Evolutionary conservation across 2,329 filamentous ascomycete genomes (phyloP).

Genomic region (Phoma herbarum): DNA sequence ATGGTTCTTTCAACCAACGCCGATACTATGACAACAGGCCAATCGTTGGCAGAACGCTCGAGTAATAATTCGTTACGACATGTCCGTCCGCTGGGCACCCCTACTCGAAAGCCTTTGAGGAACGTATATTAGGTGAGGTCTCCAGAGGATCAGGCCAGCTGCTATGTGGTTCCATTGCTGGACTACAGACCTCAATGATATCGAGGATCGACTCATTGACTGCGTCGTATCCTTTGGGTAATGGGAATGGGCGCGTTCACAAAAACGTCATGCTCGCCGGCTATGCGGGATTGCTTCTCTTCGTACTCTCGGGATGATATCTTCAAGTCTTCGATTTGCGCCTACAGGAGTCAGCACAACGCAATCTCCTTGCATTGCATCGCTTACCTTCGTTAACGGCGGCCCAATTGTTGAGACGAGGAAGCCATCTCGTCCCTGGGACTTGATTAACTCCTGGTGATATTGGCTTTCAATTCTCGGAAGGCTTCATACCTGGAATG

Average conservation of each 20-base stretch:
- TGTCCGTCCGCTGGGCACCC: not conserved
- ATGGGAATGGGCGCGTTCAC: slow-evolving; percentile 53
- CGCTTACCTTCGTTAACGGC: slow-evolving; percentile 52
- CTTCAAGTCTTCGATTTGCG: slow-evolving; percentile 55
- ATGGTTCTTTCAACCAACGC: slow-evolving; percentile 6
- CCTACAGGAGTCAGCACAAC: slow-evolving; percentile 40
- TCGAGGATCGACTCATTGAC: slow-evolving; percentile 24
- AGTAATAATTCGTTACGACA: slow-evolving; percentile 3
- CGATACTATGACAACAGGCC: slow-evolving; percentile 7
- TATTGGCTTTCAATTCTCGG: too few relatives aligned
- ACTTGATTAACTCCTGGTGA: slow-evolving; percentile 25
- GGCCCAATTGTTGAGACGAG: slow-evolving; percentile 53
- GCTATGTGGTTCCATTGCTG: not conserved
- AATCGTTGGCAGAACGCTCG: not conserved
- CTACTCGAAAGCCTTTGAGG: not conserved
- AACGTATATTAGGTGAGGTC: not conserved
- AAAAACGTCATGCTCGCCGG: slow-evolving; percentile 47
- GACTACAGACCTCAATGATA: not conserved
- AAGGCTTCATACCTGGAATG: slow-evolving; percentile 47
- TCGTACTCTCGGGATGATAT: slow-evolving; percentile 53
- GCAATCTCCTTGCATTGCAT: not conserved
- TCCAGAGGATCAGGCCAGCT: not conserved
- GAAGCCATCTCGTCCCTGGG: slow-evolving; percentile 54
- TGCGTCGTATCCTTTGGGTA: slow-evolving; percentile 44
- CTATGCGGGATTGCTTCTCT: slow-evolving; percentile 52